Percentiles rank a stretch among this genome's conserved stretches.
These are phyloP conservation scores for Chlorophyllum brunneum DNA, from an alignment of 768 basidiomycete genomes.

Conservation along the genomic window DNA sequence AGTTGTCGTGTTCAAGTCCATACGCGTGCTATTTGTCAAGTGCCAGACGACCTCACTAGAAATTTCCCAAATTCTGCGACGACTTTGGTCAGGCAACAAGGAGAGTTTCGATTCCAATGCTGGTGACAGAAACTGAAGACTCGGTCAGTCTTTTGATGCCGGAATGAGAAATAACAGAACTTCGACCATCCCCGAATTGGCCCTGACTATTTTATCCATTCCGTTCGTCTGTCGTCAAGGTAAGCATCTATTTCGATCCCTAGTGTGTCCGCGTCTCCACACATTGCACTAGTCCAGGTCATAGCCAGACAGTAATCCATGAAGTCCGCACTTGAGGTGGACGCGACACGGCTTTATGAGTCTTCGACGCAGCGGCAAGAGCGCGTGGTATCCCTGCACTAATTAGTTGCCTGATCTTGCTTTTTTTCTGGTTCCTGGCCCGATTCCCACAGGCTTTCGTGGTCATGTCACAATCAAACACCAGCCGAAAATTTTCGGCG, in stretches of 20 bases:
- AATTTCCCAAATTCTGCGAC: too few relatives aligned
- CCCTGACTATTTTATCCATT: background rate
- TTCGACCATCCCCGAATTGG: slow-evolving; percentile 3
- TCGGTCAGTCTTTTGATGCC: background rate
- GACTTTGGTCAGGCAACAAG: too few relatives aligned
- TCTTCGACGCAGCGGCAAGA: too few relatives aligned
- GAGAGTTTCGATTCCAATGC: too few relatives aligned
- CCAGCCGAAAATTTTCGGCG: background rate
- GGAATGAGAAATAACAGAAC: background rate
- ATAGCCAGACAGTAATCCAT: background rate
- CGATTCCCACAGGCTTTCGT: background rate
- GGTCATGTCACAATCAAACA: background rate
- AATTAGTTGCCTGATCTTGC: background rate
- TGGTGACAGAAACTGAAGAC: background rate
- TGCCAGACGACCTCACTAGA: too few relatives aligned
- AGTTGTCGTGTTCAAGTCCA: too few relatives aligned
- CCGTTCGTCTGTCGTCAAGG: slow-evolving; percentile 6
- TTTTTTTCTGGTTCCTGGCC: background rate
- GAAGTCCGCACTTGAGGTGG: background rate
- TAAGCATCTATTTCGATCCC: background rate
- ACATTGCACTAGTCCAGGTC: background rate
- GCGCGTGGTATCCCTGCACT: background rate
- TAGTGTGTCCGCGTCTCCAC: too few relatives aligned
- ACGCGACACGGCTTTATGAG: background rate
- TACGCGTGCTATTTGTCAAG: too few relatives aligned